Base-by-base conservation (phyloP, 129 eudicot genomes). In the Saposhnikovia divaricata region DNA sequence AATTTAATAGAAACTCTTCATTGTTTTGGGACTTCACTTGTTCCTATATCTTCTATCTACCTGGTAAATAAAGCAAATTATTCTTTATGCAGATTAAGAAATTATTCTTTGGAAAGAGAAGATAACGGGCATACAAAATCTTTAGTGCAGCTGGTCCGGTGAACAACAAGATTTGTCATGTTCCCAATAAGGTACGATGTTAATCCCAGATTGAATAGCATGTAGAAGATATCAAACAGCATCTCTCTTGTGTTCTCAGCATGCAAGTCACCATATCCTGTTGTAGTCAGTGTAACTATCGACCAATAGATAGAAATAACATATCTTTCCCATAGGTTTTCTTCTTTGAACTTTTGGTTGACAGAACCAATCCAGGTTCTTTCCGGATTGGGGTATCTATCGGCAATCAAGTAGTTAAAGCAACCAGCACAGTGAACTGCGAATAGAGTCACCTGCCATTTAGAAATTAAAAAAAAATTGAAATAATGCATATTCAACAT, bases 361-460 rank as follows among this genome's bases (percentile, higher is more conserved):
- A 88, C 93, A 7, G 96, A 91, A 50, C 99, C 99, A 39, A 96
- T 96, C 99, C 99, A 96, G 12, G 99, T 96, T 70, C 68, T 88
- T 28, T 19, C 76, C 3, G 97, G 91, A 85, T 96, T 89, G 14
- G 97, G 97, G 82, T 96, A 88, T 85, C 90, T 88, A 38, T 92
- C 99, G 18, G 99, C 99, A 77, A 90, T 89, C 80, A 90, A 61
- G 77, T 92, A 96, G 87, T 89, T 88, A 85, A 96, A 89, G 84
- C 99, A 96, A 59, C 98, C 99, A 1, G 99, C 99, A 78, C 89
- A 89, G 80, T 96, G 99, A 40, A 92, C 97, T 15, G 96, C 96
- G 45, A 96, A 92, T 65, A 96, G 87, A 65, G 99, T 92, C 61
- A 96, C 99, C 99, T 96, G 87, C 34, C 77, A 42, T 73, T 19